Conservation (phyloP, 495 filamentous ascomycete species). For the Lentithecium fluviatile region DNA sequence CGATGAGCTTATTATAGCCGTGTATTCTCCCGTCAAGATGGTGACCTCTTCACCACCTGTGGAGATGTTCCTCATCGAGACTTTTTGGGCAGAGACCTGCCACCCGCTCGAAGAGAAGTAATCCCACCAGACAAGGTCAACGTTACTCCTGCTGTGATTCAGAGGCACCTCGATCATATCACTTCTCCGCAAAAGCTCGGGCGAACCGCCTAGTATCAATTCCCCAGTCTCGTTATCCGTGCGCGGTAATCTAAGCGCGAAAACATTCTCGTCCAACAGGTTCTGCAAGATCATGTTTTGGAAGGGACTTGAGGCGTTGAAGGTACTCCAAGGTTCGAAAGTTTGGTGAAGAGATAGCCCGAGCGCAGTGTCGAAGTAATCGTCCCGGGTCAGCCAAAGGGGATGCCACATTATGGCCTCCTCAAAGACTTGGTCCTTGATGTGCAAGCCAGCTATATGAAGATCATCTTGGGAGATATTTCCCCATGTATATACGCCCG, state of each 20-base stretch:
- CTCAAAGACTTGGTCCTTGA: conserved; percentile 1
- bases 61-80: neutral
- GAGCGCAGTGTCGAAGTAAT: conserved; percentile 5
- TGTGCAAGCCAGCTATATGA: neutral
- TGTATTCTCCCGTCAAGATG: neutral
- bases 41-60: neutral
- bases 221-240: neutral
- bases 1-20: neutral
- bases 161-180: neutral
- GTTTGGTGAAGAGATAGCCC: neutral
- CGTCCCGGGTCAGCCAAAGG: neutral
- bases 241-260: neutral
- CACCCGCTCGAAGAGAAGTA: conserved; percentile 1
- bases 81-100: neutral
- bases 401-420: conserved; percentile 8
- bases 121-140: neutral
- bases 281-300: neutral
- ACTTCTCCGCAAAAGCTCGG: neutral
- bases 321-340: neutral
- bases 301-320: conserved; percentile 8
- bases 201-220: neutral
- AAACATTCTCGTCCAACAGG: neutral
- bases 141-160: neutral
- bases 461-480: neutral
- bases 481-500: neutral